Conservation (phyloP, 129 eudicot species). For the Flaveria bidentis region DNA sequence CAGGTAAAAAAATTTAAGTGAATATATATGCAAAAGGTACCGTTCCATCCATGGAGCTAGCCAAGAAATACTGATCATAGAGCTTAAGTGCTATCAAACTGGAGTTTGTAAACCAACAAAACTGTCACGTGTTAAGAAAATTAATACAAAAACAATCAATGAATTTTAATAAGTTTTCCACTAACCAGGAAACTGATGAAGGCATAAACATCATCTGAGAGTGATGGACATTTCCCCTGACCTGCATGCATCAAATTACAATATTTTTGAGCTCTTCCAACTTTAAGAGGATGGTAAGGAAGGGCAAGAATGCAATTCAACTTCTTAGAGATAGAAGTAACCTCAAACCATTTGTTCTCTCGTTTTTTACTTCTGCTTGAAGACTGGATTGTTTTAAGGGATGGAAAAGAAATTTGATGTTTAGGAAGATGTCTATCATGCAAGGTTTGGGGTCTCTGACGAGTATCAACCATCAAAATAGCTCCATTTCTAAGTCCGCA, state of each 20-base stretch:
- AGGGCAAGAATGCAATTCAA: background rate
- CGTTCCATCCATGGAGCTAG: conserved; percentile 99
- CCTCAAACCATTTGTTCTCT: conserved; percentile 53
- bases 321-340: conserved; percentile 12
- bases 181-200: conserved; percentile 87
- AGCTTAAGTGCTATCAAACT: conserved; percentile 74
- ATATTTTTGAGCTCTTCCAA: background rate
- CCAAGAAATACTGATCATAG: conserved; percentile 80
- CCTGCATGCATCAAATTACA: conserved; percentile 48
- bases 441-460: conserved; percentile 58
- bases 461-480: conserved; percentile 69
- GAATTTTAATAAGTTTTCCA: background rate
- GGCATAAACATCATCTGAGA: conserved; percentile 58
- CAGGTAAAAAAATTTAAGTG: conserved; percentile 8
- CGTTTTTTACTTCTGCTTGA: conserved; percentile 38
- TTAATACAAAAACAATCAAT: background rate
- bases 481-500: conserved; percentile 94
- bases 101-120: conserved; percentile 37
- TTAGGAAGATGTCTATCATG: conserved; percentile 37
- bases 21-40: conserved; percentile 35
- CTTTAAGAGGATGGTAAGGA: conserved; percentile 1
- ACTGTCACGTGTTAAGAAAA: background rate
- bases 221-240: conserved; percentile 43
- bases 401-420: conserved; percentile 46
- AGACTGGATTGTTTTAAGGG: conserved; percentile 27